These are phyloP conservation scores for Brasilioporus rufonigricans DNA, from an alignment of 768 basidiomycete genomes.

Conservation along the genomic window DNA sequence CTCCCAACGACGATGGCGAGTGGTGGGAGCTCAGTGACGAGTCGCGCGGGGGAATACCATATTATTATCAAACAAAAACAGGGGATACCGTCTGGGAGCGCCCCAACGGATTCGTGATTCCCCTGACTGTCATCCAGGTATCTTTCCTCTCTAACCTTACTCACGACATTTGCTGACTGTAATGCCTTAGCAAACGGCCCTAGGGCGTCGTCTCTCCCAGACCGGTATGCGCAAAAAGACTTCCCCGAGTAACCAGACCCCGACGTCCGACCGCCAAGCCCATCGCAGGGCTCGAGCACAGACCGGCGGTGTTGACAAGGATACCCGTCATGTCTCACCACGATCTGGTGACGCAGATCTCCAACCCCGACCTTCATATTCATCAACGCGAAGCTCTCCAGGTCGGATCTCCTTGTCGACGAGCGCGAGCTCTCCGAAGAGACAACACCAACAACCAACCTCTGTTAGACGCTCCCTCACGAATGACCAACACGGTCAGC, in stretches of 20 bases:
- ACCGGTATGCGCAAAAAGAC: constrained; percentile 36
- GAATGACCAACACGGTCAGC: constrained; percentile 27
- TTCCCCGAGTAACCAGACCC: constrained; percentile 10
- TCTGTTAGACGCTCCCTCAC: constrained; percentile 32
- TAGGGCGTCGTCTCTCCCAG: constrained; percentile 68
- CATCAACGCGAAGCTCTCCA: constrained; percentile 33
- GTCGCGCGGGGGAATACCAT: constrained; percentile 76
- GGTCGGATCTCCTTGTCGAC: constrained; percentile 28
- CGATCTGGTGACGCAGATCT: constrained; percentile 28
- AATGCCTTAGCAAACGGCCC: constrained; percentile 58
- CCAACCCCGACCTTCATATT: constrained; percentile 30
- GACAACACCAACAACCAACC: constrained; percentile 23
- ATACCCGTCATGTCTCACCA: constrained; percentile 30
- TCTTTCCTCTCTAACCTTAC: constrained; percentile 14
- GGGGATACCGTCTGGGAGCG: constrained; percentile 91
- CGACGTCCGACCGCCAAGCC: constrained; percentile 28
- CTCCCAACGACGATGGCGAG: constrained; percentile 80
- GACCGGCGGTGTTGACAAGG: constrained; percentile 33
- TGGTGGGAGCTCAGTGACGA: constrained; percentile 97
- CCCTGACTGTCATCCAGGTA: constrained; percentile 84
- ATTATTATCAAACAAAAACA: constrained; percentile 93
- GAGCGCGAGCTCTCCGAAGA: constrained; percentile 26
- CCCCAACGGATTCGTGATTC: constrained; percentile 88
- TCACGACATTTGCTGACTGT: constrained; percentile 3
- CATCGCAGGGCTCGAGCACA: constrained; percentile 39